Conservation (phyloP, 2,329 filamentous ascomycete species). For the Juglanconis oblonga region DNA sequence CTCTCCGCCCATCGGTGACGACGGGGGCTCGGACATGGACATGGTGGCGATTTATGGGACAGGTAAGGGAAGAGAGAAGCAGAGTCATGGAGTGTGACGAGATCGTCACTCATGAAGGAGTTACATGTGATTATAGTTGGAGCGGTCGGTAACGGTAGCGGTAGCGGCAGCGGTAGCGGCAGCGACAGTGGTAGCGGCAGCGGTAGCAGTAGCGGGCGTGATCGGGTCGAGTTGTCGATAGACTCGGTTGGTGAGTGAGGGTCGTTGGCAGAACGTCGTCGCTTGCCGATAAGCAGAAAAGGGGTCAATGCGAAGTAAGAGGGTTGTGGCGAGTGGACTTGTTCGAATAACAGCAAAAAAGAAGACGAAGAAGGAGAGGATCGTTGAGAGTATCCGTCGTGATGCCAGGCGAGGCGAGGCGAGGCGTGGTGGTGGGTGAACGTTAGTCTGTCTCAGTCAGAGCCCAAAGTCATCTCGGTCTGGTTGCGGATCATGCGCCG, state of each 20-base stretch:
- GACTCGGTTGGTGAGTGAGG: constrained; percentile 5
- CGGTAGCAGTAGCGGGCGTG: background rate
- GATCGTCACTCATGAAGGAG: constrained; percentile 15
- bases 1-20: constrained; percentile 57
- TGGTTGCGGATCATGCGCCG: constrained; percentile 15
- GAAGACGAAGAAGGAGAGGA: background rate
- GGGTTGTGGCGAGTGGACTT: background rate
- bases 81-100: constrained; percentile 13
- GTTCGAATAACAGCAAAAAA: background rate
- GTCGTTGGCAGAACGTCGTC: background rate
- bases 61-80: background rate
- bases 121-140: constrained; percentile 16
- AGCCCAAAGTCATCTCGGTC: constrained; percentile 9
- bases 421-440: background rate
- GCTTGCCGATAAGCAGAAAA: constrained; percentile 14
- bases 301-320: constrained; percentile 6
- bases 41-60: constrained; percentile 32
- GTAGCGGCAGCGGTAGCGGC: background rate
- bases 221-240: background rate
- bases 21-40: constrained; percentile 52
- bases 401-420: background rate
- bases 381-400: background rate
- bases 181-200: background rate
- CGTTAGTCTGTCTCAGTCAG: constrained; percentile 18
- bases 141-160: background rate